Conservation (phyloP, 305 asterid genomes). For the Nicotiana rustica region DNA sequence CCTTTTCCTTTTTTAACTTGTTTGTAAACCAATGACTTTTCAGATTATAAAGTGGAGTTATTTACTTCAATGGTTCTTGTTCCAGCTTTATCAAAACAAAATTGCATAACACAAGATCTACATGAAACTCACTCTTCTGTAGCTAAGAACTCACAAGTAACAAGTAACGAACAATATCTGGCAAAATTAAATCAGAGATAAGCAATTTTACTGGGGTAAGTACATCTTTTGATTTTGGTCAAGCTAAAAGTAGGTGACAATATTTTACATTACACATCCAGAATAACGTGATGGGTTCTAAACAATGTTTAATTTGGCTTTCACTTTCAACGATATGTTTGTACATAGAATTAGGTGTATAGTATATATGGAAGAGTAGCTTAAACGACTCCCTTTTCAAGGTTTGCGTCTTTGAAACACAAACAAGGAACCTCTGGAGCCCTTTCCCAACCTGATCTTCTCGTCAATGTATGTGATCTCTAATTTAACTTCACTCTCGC, state of each 20-base stretch:
- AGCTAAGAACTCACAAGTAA: neutral
- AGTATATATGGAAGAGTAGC: neutral
- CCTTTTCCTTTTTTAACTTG: neutral
- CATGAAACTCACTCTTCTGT: neutral
- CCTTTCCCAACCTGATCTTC: conserved; percentile 82
- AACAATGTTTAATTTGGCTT: neutral
- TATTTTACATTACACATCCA: neutral
- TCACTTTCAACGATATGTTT: neutral
- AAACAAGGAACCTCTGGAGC: conserved; percentile 86
- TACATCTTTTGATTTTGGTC: neutral
- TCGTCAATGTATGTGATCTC: conserved; percentile 86
- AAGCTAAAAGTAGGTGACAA: neutral
- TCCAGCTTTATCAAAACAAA: neutral
- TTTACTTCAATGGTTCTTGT: too few species aligned
- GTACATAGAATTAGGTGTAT: neutral
- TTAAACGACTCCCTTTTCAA: neutral
- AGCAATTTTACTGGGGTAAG: too few species aligned
- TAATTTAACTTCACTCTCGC: conserved; percentile 92
- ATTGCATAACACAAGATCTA: neutral
- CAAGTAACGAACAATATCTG: neutral
- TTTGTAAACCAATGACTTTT: neutral
- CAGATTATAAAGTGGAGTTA: too few species aligned
- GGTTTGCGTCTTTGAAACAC: conserved; percentile 67
- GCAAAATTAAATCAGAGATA: too few species aligned
- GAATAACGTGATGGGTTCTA: neutral